Evolutionary conservation across 164 flowering plant species (phyloP).

Genomic region (Buxus sempervirens): DNA sequence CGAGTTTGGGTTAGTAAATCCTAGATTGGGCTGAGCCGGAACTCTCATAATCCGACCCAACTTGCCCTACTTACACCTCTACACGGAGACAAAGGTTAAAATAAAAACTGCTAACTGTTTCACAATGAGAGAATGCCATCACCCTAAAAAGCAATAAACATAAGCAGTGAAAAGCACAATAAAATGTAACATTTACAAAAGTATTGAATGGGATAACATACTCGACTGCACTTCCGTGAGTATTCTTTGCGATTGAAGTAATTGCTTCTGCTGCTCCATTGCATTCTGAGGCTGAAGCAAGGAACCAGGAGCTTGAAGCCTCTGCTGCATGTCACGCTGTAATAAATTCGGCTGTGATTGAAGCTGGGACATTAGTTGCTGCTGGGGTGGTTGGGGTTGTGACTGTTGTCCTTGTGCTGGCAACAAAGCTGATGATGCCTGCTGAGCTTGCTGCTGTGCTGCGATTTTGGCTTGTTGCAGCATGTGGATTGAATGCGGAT

Average conservation of each 20-base stretch:
- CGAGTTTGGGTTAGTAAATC: too few relatives aligned
- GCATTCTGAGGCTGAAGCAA: conserved; percentile 56
- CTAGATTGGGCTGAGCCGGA: too few relatives aligned
- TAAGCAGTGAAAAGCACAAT: not conserved
- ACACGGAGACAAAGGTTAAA: too few relatives aligned
- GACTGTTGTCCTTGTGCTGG: conserved; percentile 60
- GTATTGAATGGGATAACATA: conserved; percentile 27
- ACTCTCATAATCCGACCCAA: too few relatives aligned
- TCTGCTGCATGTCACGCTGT: conserved; percentile 67
- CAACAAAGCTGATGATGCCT: conserved; percentile 29
- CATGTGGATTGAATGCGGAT: conserved; percentile 59
- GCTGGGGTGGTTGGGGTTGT: conserved; percentile 53
- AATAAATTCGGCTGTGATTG: conserved; percentile 61
- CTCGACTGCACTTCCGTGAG: conserved; percentile 72
- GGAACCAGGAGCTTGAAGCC: conserved; percentile 53
- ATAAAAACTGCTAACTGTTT: too few relatives aligned
- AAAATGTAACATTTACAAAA: not conserved
- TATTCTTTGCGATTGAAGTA: conserved; percentile 64
- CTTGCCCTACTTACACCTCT: too few relatives aligned
- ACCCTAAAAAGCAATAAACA: too few relatives aligned
- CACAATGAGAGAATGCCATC: too few relatives aligned
- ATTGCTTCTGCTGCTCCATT: conserved; percentile 71
- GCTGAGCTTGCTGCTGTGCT: conserved; percentile 38
- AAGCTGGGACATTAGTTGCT: conserved; percentile 61
- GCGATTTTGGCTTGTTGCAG: conserved; percentile 58